Evolutionary conservation across 2,329 filamentous ascomycete species (phyloP), one percentile per base, ranked within the genome.

Genomic region (Neopestalotiopsis rosae): DNA sequence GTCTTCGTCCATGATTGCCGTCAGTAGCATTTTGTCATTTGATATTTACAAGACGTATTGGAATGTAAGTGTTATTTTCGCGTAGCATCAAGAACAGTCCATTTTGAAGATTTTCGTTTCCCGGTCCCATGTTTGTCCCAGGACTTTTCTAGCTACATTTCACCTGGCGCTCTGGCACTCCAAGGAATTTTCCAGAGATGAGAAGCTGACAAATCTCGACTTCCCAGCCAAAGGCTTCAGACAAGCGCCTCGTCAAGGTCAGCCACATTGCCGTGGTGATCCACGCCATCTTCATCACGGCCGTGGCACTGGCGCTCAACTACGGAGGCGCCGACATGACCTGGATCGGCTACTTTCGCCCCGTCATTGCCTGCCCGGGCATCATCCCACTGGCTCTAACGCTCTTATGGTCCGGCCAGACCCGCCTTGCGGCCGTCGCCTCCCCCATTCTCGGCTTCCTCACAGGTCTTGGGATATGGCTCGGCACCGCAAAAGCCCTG

Each of bases 31-130:
- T 58, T 75, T 86, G 7, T 84, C 83, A 5, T 82, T 85, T 64
- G 84, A 87, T 69, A 72, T 86, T n/a, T 87, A 83, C 75, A 81
- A 82, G 63, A 86, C 83, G 4, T 87, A 87, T 69, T 78, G 86
- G 76, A 83, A 86, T 68, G 34, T 38, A 38, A 38, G 34, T 38
- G 24, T 28, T 28, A 3, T 28, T 28, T 28, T 28, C 1, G 24
- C 24, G 24, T 28, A 28, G 24, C 24, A 28, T 28, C 24, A 28
- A 28, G 24, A 28, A 1, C 24, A 28, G 24, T 28, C 24, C 24
- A 28, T 28, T 28, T 28, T 28, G 24, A 28, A 28, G 24, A 28
- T 28, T 28, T 28, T 28, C 24, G 34, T 38, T 38, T 83, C 86
- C 71, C 77, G 78, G 42, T 77, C 34, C 34, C 34, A 38, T 7